These are phyloP conservation scores for Sclerotinia borealis DNA, from an alignment of 2,329 filamentous ascomycete species.

Conservation along the genomic window DNA sequence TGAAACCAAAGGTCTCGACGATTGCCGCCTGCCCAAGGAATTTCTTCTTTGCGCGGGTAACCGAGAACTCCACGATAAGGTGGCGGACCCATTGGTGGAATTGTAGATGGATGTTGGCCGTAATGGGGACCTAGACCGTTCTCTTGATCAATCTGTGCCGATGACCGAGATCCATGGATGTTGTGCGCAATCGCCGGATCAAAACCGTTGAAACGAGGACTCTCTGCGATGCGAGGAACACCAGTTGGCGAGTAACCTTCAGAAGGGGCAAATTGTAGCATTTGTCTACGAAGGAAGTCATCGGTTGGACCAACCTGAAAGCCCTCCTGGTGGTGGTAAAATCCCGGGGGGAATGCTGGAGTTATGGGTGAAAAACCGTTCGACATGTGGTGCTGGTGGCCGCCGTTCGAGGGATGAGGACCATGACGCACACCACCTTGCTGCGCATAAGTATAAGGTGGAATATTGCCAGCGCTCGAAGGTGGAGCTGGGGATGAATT, in stretches of 20 bases:
- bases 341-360: constrained; percentile 23
- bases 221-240: constrained; percentile 26
- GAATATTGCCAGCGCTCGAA: constrained; percentile 40
- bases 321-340: constrained; percentile 23
- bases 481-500: constrained; percentile 52
- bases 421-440: constrained; percentile 17
- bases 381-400: constrained; percentile 25
- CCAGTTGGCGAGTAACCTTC: constrained; percentile 33
- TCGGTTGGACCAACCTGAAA: constrained; percentile 21
- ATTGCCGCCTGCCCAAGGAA: constrained; percentile 26
- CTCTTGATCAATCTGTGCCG: constrained; percentile 42
- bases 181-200: constrained; percentile 54
- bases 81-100: constrained; percentile 33
- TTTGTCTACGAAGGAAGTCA: constrained; percentile 25
- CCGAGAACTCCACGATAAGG: constrained; percentile 2
- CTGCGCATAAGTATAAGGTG: constrained; percentile 28
- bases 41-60: constrained; percentile 19
- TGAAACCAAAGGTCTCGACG: constrained; percentile 37
- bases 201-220: constrained; percentile 32
- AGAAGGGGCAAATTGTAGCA: constrained; percentile 30
- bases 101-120: constrained; percentile 37
- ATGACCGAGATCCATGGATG: constrained; percentile 56
- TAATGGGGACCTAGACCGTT: constrained; percentile 25
- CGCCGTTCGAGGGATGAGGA: constrained; percentile 24
- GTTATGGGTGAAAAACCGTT: constrained; percentile 28